Evolutionary conservation across 768 basidiomycete species (phyloP).

Genomic region (Collybiopsis confluens): DNA sequence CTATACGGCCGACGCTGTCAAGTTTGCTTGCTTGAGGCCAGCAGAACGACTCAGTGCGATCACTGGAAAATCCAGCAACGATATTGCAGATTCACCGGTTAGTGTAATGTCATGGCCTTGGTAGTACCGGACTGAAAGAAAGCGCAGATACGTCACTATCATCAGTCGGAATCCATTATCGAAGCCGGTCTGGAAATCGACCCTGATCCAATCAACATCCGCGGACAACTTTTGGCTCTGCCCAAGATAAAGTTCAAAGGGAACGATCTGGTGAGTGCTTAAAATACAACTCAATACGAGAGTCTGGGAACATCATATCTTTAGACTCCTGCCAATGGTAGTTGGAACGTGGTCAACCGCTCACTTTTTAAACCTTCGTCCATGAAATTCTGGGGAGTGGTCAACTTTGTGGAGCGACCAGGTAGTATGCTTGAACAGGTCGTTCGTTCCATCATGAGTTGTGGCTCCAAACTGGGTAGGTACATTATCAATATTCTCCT

Average conservation of each 20-base stretch:
- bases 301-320: conserved; percentile 6
- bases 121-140: background rate
- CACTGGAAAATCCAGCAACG: conserved; percentile 25
- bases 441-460: background rate
- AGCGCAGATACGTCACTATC: conserved; percentile 12
- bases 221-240: conserved; percentile 17
- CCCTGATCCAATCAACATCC: conserved; percentile 17
- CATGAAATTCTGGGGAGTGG: conserved; percentile 18
- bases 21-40: conserved; percentile 47
- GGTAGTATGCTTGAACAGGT: background rate
- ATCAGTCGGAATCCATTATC: conserved; percentile 25
- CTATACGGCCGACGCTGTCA: conserved; percentile 32
- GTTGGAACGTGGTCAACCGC: conserved; percentile 23
- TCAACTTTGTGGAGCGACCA: conserved; percentile 8
- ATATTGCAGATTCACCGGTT: conserved; percentile 18
- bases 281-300: background rate
- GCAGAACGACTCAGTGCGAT: conserved; percentile 25
- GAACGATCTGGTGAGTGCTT: background rate
- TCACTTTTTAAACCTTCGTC: conserved; percentile 12
- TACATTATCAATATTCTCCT: background rate
- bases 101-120: background rate
- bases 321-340: conserved; percentile 21
- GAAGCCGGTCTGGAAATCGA: conserved; percentile 38
- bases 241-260: background rate
- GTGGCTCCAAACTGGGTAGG: background rate